Conservation (phyloP, 176 grass and related monocot species). For the Juncus effusus region DNA sequence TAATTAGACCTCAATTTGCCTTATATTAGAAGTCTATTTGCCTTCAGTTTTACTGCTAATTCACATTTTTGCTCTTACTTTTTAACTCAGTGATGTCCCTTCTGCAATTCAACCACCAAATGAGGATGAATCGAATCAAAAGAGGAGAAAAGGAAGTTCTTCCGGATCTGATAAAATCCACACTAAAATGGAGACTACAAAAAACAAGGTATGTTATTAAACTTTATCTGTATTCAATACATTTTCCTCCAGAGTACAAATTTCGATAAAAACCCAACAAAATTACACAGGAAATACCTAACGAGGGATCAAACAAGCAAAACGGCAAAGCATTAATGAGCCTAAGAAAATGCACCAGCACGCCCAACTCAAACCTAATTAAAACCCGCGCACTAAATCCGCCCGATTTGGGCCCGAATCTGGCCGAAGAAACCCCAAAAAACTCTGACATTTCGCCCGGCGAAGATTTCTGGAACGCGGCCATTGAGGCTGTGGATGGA, state of each 20-base stretch:
- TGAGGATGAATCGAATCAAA: constrained; percentile 38
- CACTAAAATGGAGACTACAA: constrained; percentile 39
- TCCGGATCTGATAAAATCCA: constrained; percentile 37
- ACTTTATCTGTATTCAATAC: constrained; percentile 21
- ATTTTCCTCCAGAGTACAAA: too few species aligned
- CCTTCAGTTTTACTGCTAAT: too few species aligned
- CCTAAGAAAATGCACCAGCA: constrained; percentile 69
- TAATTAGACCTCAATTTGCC: too few species aligned
- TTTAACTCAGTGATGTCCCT: constrained; percentile 42
- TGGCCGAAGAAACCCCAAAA: constrained; percentile 46
- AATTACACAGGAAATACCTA: constrained; percentile 34
- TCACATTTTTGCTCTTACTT: constrained; percentile 21
- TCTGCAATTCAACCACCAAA: constrained; percentile 28
- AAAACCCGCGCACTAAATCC: constrained; percentile 36
- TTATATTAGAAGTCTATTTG: too few species aligned
- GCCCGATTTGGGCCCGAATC: neutral
- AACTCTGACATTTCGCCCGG: constrained; percentile 75
- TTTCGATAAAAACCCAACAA: neutral
- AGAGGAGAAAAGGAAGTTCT: constrained; percentile 53
- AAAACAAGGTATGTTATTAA: neutral
- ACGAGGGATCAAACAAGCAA: constrained; percentile 15
- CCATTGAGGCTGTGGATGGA: constrained; percentile 69
- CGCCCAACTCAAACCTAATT: constrained; percentile 42
- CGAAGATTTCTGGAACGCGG: constrained; percentile 89
- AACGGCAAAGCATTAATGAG: constrained; percentile 15